Base-by-base conservation (phyloP, 2,329 filamentous ascomycete genomes). In the Ramichloridium luteum region DNA sequence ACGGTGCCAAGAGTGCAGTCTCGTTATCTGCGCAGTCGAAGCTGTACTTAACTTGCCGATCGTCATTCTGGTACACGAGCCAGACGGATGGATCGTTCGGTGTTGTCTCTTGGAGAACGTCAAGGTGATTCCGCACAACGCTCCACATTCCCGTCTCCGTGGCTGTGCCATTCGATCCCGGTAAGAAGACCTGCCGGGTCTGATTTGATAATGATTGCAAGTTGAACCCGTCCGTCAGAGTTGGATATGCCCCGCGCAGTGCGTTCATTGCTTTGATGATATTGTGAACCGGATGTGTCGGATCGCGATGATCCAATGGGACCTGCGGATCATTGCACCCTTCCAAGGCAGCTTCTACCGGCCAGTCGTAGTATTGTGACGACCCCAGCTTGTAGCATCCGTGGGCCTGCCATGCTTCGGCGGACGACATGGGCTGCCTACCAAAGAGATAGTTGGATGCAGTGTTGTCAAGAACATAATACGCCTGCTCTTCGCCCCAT, bases 401-500 rank as follows among this genome's bases (percentile, higher is more conserved):
- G 41, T 77, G 72, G 9, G 62, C 59, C 41, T 71, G 67, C 72
- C 72, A 77, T 2, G 72, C 72, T 1, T 62, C 63, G 1, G 68
- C 59, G 4, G 69, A 60, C 6, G 67, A 65, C 64, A 77, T 74
- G 2, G 72, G 56, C 46, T 72, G 68, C 39, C 72, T 64, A 11
- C 72, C 72, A 45, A 71, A 77, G 25, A 77, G 61, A 44, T 77
- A 77, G 43, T 77, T 75, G 33, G 58, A 54, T 6, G 72, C 72
- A 1, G 71, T 73, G 32, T 68, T 74, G 43, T 77, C 72, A 16
- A 76, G 51, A 1, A 74, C 54, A 41, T 76, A 75, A 35, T 70
- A 71, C 1, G 64, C 66, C 50, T 77, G 72, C 44, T 77, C 72
- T 45, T 77, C 72, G 5, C 72, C 72, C 66, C 69, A 77, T 4